These are phyloP conservation scores for Elongisporangium undulatum DNA, from an alignment of 352 stramenopile genomes.

Conservation along the genomic window DNA sequence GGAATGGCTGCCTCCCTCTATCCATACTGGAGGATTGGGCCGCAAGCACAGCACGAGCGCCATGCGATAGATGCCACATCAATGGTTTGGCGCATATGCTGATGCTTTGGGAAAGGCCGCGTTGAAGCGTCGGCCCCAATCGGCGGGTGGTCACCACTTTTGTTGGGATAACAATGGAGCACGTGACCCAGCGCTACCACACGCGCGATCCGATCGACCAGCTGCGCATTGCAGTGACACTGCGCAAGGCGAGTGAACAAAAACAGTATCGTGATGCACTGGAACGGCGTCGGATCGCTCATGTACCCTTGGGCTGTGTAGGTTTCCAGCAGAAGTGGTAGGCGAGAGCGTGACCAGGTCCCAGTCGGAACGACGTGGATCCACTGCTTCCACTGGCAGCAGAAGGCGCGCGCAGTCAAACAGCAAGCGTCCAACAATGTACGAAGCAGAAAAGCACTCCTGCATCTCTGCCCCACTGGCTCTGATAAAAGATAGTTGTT, in stretches of 20 bases:
- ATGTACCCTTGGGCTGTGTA: background rate
- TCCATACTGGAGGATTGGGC: background rate
- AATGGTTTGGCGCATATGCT: background rate
- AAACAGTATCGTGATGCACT: background rate
- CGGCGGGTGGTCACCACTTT: background rate
- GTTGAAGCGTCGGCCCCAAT: background rate
- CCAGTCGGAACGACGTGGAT: slow-evolving; percentile 33
- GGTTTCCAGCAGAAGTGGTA: background rate
- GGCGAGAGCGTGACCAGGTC: slow-evolving; percentile 5
- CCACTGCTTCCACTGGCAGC: slow-evolving; percentile 54
- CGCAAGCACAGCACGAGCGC: background rate
- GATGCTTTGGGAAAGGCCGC: background rate
- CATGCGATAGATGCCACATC: background rate
- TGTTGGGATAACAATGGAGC: background rate
- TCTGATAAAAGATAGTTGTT: background rate
- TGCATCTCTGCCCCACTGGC: background rate
- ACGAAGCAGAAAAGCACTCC: background rate
- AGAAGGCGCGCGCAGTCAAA: slow-evolving; percentile 24
- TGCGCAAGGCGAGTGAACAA: slow-evolving; percentile 43
- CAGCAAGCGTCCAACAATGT: background rate
- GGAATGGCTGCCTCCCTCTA: no score
- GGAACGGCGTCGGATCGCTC: background rate
- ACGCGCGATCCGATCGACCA: slow-evolving; percentile 73
- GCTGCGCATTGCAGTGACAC: slow-evolving; percentile 41
- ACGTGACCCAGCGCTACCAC: slow-evolving; percentile 57